These are phyloP conservation scores for Pythium coloratum DNA, from an alignment of 352 stramenopile species.

Conservation along the genomic window DNA sequence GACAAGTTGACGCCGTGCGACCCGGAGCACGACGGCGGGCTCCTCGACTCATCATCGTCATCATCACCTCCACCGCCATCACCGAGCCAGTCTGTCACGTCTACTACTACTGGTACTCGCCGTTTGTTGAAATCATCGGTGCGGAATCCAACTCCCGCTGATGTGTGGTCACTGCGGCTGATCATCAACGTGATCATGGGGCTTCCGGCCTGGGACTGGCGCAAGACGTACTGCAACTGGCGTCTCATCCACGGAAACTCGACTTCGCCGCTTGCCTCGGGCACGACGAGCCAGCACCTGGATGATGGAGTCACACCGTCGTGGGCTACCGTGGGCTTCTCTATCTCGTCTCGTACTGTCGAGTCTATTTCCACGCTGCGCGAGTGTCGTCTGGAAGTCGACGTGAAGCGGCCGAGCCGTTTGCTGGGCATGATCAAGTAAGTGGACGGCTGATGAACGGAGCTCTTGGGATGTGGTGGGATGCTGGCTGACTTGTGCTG, in stretches of 20 bases:
- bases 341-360: background rate
- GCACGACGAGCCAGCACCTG: slow-evolving; percentile 11
- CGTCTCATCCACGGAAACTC: slow-evolving; percentile 9
- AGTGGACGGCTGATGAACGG: background rate
- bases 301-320: slow-evolving; percentile 5
- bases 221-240: slow-evolving; percentile 25
- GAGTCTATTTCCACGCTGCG: slow-evolving; percentile 10
- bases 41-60: background rate
- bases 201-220: slow-evolving; percentile 18
- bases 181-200: slow-evolving; percentile 5
- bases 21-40: background rate
- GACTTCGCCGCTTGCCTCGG: background rate
- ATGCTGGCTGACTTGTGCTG: background rate
- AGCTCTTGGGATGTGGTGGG: too few relatives aligned
- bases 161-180: background rate
- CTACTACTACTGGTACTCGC: background rate
- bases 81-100: background rate
- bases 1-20: slow-evolving; percentile 13
- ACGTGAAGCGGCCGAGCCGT: slow-evolving; percentile 11
- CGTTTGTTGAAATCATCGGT: background rate
- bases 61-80: background rate
- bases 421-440: slow-evolving; percentile 16
- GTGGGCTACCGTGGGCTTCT: slow-evolving; percentile 8
- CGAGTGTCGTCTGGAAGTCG: slow-evolving; percentile 14
- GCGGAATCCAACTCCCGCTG: background rate